Evolutionary conservation across 1,284 basidiomycete genomes (phyloP).

Genomic region (Lentinula novae-zelandiae): DNA sequence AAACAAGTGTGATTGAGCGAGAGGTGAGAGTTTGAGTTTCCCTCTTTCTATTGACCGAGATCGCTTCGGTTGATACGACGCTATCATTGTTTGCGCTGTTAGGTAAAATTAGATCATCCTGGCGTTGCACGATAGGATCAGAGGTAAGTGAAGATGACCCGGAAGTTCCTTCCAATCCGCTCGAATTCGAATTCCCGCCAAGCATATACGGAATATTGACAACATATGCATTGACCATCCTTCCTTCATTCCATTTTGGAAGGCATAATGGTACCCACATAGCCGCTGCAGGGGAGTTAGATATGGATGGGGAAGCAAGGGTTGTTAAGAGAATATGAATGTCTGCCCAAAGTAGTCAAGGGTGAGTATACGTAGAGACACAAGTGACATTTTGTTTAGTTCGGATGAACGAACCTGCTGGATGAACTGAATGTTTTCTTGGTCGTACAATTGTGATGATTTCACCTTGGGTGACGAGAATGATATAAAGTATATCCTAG

Average conservation of each 20-base stretch:
- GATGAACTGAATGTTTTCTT: slow-evolving; percentile 91
- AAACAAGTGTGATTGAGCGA: slow-evolving; percentile 50
- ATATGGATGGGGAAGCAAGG: slow-evolving; percentile 63
- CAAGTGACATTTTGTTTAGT: too few relatives aligned
- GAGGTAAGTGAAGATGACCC: not conserved
- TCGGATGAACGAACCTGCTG: slow-evolving; percentile 59
- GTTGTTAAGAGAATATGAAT: slow-evolving; percentile 87
- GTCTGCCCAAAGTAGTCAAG: slow-evolving; percentile 43
- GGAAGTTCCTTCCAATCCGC: not conserved
- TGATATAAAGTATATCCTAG: slow-evolving; percentile 86
- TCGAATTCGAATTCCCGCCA: not conserved
- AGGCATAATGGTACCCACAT: slow-evolving; percentile 96
- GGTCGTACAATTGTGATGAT: slow-evolving; percentile 90
- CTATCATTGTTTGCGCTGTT: not conserved
- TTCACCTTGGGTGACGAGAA: slow-evolving; percentile 75
- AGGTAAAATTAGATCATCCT: not conserved
- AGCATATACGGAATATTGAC: slow-evolving; percentile 46
- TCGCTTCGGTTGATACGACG: slow-evolving; percentile 8
- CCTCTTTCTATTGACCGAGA: slow-evolving; percentile 1
- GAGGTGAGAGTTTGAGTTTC: not conserved
- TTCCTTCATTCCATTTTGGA: slow-evolving; percentile 88
- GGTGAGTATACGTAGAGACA: not conserved
- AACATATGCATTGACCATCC: slow-evolving; percentile 93
- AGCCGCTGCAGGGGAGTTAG: slow-evolving; percentile 71
- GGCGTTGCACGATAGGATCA: not conserved